phyloP scores from a whole-genome alignment of 352 stramenopile genomes.

The Thraustotheca clavata region DNA sequence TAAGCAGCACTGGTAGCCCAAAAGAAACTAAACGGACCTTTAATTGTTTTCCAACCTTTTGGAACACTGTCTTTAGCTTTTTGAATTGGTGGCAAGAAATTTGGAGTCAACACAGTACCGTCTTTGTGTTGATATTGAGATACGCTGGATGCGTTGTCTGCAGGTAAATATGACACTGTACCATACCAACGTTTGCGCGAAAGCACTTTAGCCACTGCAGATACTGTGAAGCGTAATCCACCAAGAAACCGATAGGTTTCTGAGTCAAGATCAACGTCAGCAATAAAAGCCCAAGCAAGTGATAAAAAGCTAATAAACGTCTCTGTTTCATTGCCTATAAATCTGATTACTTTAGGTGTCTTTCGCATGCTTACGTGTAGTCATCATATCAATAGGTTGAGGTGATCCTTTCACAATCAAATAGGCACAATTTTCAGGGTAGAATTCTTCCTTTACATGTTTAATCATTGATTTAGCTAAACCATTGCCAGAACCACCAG shows the following conservation, averaged over 20 bases:
- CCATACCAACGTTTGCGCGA: constrained; percentile 36
- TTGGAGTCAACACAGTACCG: constrained; percentile 10
- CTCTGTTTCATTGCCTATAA: constrained; percentile 32
- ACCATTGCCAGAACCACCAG: constrained; percentile 53
- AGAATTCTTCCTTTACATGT: constrained; percentile 37
- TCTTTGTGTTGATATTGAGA: neutral
- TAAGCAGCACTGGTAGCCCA: constrained; percentile 55
- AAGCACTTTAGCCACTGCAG: constrained; percentile 47
- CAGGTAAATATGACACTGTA: constrained; percentile 37
- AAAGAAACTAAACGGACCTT: constrained; percentile 47
- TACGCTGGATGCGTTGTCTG: constrained; percentile 14
- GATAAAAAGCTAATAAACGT: constrained; percentile 72
- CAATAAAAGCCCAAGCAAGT: constrained; percentile 79
- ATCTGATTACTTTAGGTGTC: neutral
- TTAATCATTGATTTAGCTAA: constrained; percentile 46
- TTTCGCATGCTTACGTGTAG: neutral
- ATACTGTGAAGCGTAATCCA: constrained; percentile 51
- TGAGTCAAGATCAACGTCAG: constrained; percentile 70
- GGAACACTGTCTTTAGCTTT: constrained; percentile 15
- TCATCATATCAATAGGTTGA: constrained; percentile 57
- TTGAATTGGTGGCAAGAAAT: constrained; percentile 2
- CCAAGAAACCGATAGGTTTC: constrained; percentile 64
- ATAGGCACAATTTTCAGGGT: constrained; percentile 48
- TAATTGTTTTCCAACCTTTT: constrained; percentile 31
- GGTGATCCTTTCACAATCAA: constrained; percentile 50